Conservation (phyloP, 352 stramenopile genomes). For the Phytophthora megakarya region DNA sequence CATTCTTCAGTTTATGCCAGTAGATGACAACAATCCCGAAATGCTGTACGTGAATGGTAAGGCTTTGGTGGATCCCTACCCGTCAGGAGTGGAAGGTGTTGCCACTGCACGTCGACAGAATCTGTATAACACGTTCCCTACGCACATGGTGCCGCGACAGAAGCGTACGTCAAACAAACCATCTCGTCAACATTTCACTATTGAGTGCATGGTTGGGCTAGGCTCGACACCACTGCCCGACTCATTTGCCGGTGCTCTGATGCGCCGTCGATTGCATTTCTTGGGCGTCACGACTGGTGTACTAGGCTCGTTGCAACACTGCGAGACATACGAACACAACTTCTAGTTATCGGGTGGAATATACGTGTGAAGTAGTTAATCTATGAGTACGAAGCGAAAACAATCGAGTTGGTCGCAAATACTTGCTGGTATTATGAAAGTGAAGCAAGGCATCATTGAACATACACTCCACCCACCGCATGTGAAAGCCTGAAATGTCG, state of each 20-base stretch:
- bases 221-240: conserved; percentile 46
- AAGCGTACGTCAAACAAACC: conserved; percentile 26
- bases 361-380: conserved; percentile 4
- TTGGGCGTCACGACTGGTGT: conserved; percentile 39
- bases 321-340: conserved; percentile 29
- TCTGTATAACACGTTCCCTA: conserved; percentile 54
- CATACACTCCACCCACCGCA: not conserved
- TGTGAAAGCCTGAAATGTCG: not conserved
- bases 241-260: conserved; percentile 37
- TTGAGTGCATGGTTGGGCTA: conserved; percentile 57
- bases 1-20: conserved; percentile 34
- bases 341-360: conserved; percentile 16
- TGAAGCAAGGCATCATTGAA: not conserved
- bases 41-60: conserved; percentile 38
- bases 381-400: conserved; percentile 2
- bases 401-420: conserved; percentile 5
- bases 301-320: conserved; percentile 38
- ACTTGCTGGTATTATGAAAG: conserved; percentile 13
- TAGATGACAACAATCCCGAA: conserved; percentile 25
- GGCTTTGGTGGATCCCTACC: conserved; percentile 30
- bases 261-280: conserved; percentile 49
- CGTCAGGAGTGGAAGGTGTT: conserved; percentile 30
- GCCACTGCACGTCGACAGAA: conserved; percentile 31
- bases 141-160: conserved; percentile 56
- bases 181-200: conserved; percentile 25